phyloP scores from a whole-genome alignment of 164 flowering plant genomes.

The Dillenia suffruticosa region DNA sequence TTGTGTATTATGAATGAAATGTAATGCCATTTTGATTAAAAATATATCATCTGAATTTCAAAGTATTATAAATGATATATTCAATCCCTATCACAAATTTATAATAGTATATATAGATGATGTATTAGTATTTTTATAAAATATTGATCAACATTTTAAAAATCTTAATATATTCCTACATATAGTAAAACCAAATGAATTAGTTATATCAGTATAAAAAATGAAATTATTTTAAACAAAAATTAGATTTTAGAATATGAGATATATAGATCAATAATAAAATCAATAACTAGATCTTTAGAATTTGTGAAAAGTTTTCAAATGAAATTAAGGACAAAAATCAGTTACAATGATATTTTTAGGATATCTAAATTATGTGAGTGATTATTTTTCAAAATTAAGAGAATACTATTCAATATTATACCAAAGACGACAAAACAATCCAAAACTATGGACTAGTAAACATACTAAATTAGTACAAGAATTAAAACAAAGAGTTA shows the following conservation, averaged over 20 bases:
- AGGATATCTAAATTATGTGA: too few relatives aligned
- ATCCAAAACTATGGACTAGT: neutral
- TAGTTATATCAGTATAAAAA: neutral
- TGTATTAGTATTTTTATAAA: neutral
- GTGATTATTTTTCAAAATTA: too few relatives aligned
- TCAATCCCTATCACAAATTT: too few relatives aligned
- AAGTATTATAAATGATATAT: too few relatives aligned
- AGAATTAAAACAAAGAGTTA: neutral
- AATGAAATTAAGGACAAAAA: neutral
- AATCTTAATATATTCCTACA: neutral
- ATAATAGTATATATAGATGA: too few relatives aligned
- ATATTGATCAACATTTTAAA: neutral
- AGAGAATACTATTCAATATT: neutral
- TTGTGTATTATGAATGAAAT: too few relatives aligned
- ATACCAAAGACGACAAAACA: neutral
- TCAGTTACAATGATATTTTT: neutral
- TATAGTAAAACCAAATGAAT: neutral
- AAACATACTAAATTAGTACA: neutral
- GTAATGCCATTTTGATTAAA: too few relatives aligned
- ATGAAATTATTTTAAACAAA: slow-evolving; percentile 1
- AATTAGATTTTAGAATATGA: neutral
- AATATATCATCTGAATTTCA: too few relatives aligned
- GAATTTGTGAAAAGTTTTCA: neutral
- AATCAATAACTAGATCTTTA: neutral
- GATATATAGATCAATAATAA: neutral